A percentile compares a stretch with the other conserved stretches of the same genome.
phyloP scores from a whole-genome alignment of 1,284 basidiomycete genomes.

The Vanrija humicola region DNA sequence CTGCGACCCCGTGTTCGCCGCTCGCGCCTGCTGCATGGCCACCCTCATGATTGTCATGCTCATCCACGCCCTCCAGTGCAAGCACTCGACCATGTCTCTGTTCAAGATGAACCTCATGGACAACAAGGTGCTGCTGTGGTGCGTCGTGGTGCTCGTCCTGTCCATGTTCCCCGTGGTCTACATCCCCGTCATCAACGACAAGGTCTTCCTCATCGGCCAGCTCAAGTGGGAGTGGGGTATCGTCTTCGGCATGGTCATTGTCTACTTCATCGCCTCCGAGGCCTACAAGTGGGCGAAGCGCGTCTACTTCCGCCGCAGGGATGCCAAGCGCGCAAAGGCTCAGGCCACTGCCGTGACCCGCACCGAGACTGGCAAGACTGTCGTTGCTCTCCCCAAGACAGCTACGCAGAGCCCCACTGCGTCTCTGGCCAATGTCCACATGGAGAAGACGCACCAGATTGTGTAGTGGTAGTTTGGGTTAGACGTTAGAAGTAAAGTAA shows the following conservation, averaged over 20 bases:
- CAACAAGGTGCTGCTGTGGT: slow-evolving; percentile 58
- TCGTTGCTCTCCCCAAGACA: no score
- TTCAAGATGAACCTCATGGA: slow-evolving; percentile 55
- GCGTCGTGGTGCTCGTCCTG: slow-evolving; percentile 38
- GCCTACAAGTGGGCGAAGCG: slow-evolving; percentile 41
- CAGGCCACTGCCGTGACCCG: no score
- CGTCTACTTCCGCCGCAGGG: no score
- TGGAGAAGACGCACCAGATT: no score
- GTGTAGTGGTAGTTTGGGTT: no score
- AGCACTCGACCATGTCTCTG: slow-evolving; percentile 42
- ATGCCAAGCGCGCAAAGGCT: no score
- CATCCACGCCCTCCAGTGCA: slow-evolving; percentile 48
- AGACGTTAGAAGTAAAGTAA: no score
- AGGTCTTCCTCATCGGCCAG: slow-evolving; percentile 41
- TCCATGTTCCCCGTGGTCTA: slow-evolving; percentile 47
- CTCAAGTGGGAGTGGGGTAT: slow-evolving; percentile 49
- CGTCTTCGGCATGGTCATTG: slow-evolving; percentile 44
- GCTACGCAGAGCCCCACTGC: no score
- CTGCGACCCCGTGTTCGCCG: slow-evolving; percentile 54
- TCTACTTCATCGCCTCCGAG: slow-evolving; percentile 39
- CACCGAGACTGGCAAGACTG: no score
- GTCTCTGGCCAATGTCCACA: no score
- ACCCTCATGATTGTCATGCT: slow-evolving; percentile 55
- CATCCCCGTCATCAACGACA: slow-evolving; percentile 48
- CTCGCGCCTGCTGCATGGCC: slow-evolving; percentile 57